Conservation (phyloP, 495 filamentous ascomycete genomes). For the Xylaria cubensis region DNA sequence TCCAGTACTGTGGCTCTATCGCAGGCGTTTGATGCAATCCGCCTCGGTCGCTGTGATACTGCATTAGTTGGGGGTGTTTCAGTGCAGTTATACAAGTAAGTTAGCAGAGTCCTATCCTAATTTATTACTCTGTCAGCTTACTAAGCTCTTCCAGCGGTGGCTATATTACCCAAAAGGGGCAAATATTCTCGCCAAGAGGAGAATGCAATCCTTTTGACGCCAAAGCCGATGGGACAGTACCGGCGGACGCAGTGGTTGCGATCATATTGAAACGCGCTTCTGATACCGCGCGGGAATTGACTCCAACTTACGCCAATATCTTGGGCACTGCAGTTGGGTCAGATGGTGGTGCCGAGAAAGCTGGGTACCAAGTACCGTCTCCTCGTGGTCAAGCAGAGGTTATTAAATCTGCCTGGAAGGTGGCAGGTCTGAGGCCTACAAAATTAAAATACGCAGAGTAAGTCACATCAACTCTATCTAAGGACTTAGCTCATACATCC, state of each 20-base stretch:
- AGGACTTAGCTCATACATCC: background rate
- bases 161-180: constrained; percentile 3
- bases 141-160: background rate
- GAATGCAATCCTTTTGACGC: constrained; percentile 11
- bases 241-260: background rate
- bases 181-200: background rate
- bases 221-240: constrained; percentile 1
- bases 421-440: background rate
- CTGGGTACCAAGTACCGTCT: constrained; percentile 6
- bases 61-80: constrained; percentile 1
- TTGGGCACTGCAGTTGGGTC: background rate
- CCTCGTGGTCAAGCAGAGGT: constrained; percentile 6
- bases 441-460: constrained; percentile 6
- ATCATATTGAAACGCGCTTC: background rate
- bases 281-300: background rate
- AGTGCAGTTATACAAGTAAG: constrained; percentile 4
- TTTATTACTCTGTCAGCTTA: background rate
- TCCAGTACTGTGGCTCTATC: constrained; percentile 10
- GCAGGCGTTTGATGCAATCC: background rate
- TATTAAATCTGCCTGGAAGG: constrained; percentile 3
- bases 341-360: constrained; percentile 5
- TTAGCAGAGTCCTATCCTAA: background rate
- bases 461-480: background rate
- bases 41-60: constrained; percentile 1
- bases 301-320: background rate